Conservation (phyloP, 163 green algal genomes). For the Chlamydomonas reinhardtii region DNA sequence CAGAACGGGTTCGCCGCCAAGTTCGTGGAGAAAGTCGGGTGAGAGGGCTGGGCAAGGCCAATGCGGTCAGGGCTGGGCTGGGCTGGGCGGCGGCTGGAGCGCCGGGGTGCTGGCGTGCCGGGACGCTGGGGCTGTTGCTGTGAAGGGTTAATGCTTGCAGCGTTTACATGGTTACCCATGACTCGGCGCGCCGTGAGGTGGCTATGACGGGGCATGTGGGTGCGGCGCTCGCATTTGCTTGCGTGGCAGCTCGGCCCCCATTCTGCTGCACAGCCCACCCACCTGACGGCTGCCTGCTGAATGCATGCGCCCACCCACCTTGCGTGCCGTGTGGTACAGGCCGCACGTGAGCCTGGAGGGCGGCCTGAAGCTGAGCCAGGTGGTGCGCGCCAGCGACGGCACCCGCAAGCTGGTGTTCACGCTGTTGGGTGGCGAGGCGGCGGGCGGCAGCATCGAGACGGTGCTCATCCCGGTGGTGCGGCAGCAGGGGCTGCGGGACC, state of each 20-base stretch:
- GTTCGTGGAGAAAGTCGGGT: constrained; percentile 60
- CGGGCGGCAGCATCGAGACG: constrained; percentile 76
- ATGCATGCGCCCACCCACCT: too few species aligned
- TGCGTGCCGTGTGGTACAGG: constrained; percentile 7
- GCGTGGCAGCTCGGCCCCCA: too few species aligned
- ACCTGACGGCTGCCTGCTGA: too few species aligned
- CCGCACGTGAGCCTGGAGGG: constrained; percentile 65
- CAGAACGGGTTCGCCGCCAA: constrained; percentile 73
- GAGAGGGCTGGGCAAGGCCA: neutral
- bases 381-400: constrained; percentile 73
- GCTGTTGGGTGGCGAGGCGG: constrained; percentile 49
- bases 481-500: constrained; percentile 49
- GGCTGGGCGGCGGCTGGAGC: neutral
- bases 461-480: constrained; percentile 89
- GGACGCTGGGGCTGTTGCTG: too few species aligned
- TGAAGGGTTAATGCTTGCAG: too few species aligned
- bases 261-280: too few species aligned
- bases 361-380: constrained; percentile 70
- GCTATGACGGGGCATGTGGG: too few species aligned
- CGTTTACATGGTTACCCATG: too few species aligned
- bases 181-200: too few species aligned
- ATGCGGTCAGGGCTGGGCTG: neutral
- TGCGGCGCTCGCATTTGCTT: too few species aligned
- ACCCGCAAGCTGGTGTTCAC: constrained; percentile 88
- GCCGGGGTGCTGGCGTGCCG: too few species aligned